phyloP scores from a whole-genome alignment of 176 grass and related monocot species.

The Oryza coarctata region DNA sequence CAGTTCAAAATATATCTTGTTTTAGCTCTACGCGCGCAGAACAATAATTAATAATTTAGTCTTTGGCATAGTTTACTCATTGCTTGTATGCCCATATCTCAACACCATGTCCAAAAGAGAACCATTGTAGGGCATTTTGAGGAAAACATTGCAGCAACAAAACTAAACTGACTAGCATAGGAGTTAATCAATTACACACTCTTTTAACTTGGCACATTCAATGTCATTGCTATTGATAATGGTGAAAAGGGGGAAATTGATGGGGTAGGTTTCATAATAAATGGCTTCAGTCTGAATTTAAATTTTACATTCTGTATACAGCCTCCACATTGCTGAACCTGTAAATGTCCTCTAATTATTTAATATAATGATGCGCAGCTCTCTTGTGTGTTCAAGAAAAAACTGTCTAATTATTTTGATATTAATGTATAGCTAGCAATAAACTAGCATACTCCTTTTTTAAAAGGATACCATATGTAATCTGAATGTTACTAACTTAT shows the following conservation, averaged over 20 bases:
- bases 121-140: not conserved
- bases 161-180: not conserved
- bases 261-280: not conserved
- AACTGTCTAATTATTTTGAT: not conserved
- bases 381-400: too few relatives aligned
- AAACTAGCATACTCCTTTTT: not conserved
- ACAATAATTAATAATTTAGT: not conserved
- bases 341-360: not conserved
- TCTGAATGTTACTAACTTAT: conserved; percentile 5
- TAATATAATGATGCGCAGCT: too few relatives aligned
- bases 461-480: not conserved
- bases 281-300: conserved; percentile 11
- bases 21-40: not conserved
- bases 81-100: not conserved
- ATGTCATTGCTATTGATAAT: not conserved
- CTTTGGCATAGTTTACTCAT: conserved; percentile 10
- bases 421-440: not conserved
- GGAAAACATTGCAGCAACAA: not conserved
- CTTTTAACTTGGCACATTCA: not conserved
- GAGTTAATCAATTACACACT: not conserved
- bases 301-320: conserved; percentile 7
- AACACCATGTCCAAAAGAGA: not conserved
- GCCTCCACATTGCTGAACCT: conserved; percentile 2
- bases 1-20: not conserved
- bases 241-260: not conserved